Evolutionary conservation across 73 alveolate genomes (phyloP), one percentile per base, ranked within the genome.

Genomic region (Tetrahymena borealis): DNA sequence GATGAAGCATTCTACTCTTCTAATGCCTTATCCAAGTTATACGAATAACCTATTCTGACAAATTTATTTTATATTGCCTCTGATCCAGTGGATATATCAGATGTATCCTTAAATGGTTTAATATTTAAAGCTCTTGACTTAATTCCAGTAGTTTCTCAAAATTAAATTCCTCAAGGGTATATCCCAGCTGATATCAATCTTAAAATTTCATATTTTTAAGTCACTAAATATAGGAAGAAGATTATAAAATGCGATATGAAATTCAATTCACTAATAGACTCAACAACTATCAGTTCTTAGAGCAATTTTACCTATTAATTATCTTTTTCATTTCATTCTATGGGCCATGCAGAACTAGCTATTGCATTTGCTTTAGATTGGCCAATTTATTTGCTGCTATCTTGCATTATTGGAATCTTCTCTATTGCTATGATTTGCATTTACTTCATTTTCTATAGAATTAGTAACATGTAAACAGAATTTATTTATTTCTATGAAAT

Each of bases 321-420:
- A 20, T 91, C 93, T 32, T 78, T 97, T 38, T 93, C 91, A 12
- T 97, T 41, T 40, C 32, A 90, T 33, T 97, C 99, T 3, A 93
- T 97, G 93, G 41, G 98, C 20, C 99, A 98, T 91, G 96, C 94
- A 43, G 98, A 97, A 41, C 94, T 98, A 43, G 95, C 97, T 78
- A 97, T 97, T 90, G 90, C 95, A 10, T 98, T 98, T 92, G 98
- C 98, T 32, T 98, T 98, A 79, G 95, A 94, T 38, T 96, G 96
- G 91, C 93, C 93, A 33, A 97, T 98, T 85, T 97, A 98, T 93
- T 91, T 97, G 40, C 96, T 96, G 60, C 97, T 98, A 43, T 98
- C 96, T 96, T 43, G 97, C 91, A 33, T 97, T 32, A 97, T 95
- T 32, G 99, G 99, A 11, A 35, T 94, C 31, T 79, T 95, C 35